phyloP scores from a whole-genome alignment of 177 flowering plant genomes.

The Vitis hybrid region DNA sequence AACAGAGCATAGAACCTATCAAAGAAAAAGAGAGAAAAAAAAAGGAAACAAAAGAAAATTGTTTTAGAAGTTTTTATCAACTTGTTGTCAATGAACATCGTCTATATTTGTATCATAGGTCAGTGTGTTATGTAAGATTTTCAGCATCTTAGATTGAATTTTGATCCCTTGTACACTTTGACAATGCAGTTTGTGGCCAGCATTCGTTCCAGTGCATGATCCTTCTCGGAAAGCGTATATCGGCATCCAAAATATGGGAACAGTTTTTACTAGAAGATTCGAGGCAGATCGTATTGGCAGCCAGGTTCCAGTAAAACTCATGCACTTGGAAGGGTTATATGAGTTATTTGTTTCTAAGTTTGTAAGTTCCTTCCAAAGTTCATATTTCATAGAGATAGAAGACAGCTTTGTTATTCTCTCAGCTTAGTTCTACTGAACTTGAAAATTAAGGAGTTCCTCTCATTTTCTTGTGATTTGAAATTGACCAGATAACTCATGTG shows the following conservation, averaged over 20 bases:
- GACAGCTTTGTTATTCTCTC: background rate
- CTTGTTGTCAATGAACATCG: background rate
- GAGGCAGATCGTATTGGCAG: constrained; percentile 92
- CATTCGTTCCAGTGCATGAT: constrained; percentile 97
- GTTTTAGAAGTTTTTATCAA: background rate
- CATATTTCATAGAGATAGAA: background rate
- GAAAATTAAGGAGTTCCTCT: background rate
- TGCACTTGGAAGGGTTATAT: constrained; percentile 96
- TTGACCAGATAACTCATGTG: background rate
- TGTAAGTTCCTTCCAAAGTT: constrained; percentile 47
- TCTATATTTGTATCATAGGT: background rate
- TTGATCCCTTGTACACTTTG: background rate
- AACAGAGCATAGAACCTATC: background rate
- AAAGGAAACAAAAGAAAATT: too few relatives aligned
- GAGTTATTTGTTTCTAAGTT: constrained; percentile 94
- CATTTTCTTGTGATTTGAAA: background rate
- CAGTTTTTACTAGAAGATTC: constrained; percentile 87
- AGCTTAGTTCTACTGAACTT: background rate
- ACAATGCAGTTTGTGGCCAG: constrained; percentile 80
- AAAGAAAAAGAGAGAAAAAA: too few relatives aligned
- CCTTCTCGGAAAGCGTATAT: constrained; percentile 89
- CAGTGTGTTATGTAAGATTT: background rate
- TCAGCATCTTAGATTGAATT: background rate
- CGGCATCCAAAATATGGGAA: constrained; percentile 96
- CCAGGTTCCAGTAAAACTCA: constrained; percentile 90